Conservation (phyloP, 306 rosid species). For the Dalbergia cultrata region DNA sequence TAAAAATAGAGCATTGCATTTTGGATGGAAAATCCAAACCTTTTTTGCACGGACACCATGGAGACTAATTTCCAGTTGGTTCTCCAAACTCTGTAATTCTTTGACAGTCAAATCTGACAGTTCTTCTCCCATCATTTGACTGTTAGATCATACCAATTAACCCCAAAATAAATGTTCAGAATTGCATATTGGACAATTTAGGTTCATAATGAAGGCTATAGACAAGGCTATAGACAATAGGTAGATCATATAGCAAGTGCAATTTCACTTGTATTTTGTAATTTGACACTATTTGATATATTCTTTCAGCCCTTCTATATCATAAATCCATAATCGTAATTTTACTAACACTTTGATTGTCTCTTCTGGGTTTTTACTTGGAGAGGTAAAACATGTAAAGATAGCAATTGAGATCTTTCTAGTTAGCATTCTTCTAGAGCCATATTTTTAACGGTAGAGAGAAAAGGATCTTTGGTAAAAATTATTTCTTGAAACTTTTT, state of each 20-base stretch:
- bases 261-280: not conserved
- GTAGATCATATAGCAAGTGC: conserved; percentile 14
- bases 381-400: not conserved
- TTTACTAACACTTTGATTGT: not conserved
- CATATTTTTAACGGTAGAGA: not conserved
- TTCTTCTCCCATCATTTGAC: conserved; percentile 96
- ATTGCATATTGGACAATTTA: conserved; percentile 22
- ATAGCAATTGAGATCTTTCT: not conserved
- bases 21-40: conserved; percentile 48
- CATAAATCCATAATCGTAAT: not conserved
- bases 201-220: conserved; percentile 19
- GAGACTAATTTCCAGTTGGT: conserved; percentile 84
- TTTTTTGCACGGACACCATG: conserved; percentile 83
- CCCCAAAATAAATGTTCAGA: conserved; percentile 19
- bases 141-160: conserved; percentile 47
- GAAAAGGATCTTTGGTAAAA: not conserved
- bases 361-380: not conserved
- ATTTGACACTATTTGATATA: not conserved
- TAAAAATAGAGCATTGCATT: conserved; percentile 25
- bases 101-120: conserved; percentile 73
- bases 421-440: not conserved
- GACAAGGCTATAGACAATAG: conserved; percentile 35
- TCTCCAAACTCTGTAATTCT: conserved; percentile 78
- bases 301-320: not conserved
- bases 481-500: not conserved